These are phyloP conservation scores for Ilex asprella DNA, from an alignment of 257 asterid genomes.

Conservation along the genomic window DNA sequence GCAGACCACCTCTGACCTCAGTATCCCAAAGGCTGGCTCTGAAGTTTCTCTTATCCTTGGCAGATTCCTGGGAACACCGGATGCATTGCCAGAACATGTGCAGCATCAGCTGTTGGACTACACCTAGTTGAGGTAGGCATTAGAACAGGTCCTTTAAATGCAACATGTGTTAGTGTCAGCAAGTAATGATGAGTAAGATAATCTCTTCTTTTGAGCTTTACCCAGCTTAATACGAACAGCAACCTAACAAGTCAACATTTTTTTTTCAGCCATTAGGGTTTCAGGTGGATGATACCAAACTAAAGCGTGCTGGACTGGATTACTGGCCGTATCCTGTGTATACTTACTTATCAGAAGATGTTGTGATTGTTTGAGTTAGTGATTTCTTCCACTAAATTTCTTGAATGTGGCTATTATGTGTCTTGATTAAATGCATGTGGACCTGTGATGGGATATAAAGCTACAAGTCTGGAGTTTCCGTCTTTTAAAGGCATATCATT, in stretches of 20 bases:
- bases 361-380: too few species aligned
- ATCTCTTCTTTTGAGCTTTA: too few species aligned
- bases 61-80: slow-evolving; percentile 98
- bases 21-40: slow-evolving; percentile 16
- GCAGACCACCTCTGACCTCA: slow-evolving; percentile 4
- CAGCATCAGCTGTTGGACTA: slow-evolving; percentile 89
- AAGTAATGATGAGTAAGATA: not conserved
- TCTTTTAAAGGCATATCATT: too few species aligned
- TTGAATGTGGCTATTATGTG: too few species aligned
- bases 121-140: slow-evolving; percentile 72
- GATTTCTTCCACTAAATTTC: too few species aligned
- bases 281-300: slow-evolving; percentile 73
- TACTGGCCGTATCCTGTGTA: slow-evolving; percentile 96
- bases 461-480: too few species aligned
- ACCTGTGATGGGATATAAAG: too few species aligned
- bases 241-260: not conserved
- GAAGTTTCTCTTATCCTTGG: slow-evolving; percentile 23
- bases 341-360: not conserved
- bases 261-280: slow-evolving; percentile 82
- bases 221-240: too few species aligned
- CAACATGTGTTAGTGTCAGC: not conserved
- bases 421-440: too few species aligned
- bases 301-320: slow-evolving; percentile 95
- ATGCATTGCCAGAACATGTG: slow-evolving; percentile 92
- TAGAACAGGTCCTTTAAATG: too few species aligned